Evolutionary conservation across 2,329 filamentous ascomycete genomes (phyloP), one percentile per base, ranked within the genome.

Genomic region (Neurospora crassa): DNA sequence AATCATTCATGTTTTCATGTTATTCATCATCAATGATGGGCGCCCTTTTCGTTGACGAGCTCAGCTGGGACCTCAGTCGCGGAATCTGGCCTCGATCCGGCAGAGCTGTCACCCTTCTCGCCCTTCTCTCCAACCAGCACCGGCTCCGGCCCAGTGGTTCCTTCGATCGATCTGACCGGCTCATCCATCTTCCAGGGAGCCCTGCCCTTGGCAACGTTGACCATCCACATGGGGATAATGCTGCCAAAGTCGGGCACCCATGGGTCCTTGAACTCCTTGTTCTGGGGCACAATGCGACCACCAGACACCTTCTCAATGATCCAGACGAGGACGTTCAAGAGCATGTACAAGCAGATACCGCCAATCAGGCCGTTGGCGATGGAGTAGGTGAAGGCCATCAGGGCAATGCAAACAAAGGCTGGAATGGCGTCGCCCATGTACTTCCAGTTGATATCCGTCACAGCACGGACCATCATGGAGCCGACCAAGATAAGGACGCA

Each of bases 381-480:
- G 53, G 90, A 92, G 83, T 96, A 97, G 1, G 92, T 94, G 81
- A 96, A 96, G 0, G 93, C 93, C 93, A 97, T 96, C 73, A 94
- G 82, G 71, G 90, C 89, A 74, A 97, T 91, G 69, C 92, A 94
- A 43, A 96, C 83, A 82, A 96, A 96, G 3, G 93, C 92, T 0
- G 93, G 93, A 34, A 96, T 86, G 0, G 92, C 90, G 79, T 97
- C 93, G 69, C 93, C 93, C 73, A 93, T 84, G 81, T 97, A 96
- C 67, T 85, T 84, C 93, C 93, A 97, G 85, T 97, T 97, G 84
- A 97, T 94, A 74, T 96, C 91, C 18, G 88, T 88, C 14, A 92
- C 91, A 1, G 92, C 87, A 73, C 89, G 87, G 71, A 91, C 89
- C 93, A 96, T 96, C 86, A 96, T 91, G 24, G 90, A 90, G n/a